Conservation (phyloP, 176 grass and related monocot species). For the Cocos nucifera region DNA sequence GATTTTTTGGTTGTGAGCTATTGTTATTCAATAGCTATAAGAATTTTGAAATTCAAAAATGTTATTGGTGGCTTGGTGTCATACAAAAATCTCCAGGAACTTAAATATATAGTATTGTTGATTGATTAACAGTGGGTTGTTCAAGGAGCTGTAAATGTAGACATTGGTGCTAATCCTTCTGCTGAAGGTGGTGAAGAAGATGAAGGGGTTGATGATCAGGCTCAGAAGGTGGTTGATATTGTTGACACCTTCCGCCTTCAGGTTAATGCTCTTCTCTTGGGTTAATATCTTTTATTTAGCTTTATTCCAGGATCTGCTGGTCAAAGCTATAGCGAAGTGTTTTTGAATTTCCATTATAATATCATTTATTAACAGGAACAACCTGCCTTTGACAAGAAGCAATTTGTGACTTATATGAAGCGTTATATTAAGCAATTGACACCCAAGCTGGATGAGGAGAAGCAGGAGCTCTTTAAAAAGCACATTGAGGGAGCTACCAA, state of each 20-base stretch:
- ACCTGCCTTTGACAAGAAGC: constrained; percentile 7
- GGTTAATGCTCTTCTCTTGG: constrained; percentile 14
- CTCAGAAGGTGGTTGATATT: constrained; percentile 77
- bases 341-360: no score
- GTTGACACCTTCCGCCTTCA: constrained; percentile 92
- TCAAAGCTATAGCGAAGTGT: no score
- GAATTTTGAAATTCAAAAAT: no score
- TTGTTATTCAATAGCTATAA: no score
- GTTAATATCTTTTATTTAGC: no score
- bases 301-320: no score
- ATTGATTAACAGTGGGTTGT: constrained; percentile 62
- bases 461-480: constrained; percentile 8
- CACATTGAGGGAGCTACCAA: constrained; percentile 9
- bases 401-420: constrained; percentile 5
- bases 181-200: constrained; percentile 60
- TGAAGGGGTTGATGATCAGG: constrained; percentile 61
- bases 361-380: constrained; percentile 3
- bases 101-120: not conserved
- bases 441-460: not conserved
- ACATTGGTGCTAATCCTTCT: constrained; percentile 96
- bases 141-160: constrained; percentile 52
- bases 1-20: no score
- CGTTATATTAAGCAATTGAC: constrained; percentile 1
- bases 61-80: no score
- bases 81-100: no score